phyloP scores from a whole-genome alignment of 1,284 basidiomycete genomes.

The Leccinum fuscescens region DNA sequence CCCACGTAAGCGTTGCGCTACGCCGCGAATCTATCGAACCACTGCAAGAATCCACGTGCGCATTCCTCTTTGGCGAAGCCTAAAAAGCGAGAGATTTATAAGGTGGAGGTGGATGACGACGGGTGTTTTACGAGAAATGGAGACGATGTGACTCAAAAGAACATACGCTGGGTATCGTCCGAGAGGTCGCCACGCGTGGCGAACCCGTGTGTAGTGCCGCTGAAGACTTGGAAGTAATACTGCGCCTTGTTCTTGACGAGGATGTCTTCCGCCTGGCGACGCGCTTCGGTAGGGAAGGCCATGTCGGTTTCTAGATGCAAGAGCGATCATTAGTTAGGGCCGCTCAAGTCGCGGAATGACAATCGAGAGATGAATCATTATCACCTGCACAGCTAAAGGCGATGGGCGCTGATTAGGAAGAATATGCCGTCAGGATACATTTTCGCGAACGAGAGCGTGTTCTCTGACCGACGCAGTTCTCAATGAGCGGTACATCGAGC shows the following conservation, averaged over 20 bases:
- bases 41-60: constrained; percentile 45
- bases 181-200: constrained; percentile 26
- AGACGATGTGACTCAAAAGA: neutral
- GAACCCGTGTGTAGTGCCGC: constrained; percentile 34
- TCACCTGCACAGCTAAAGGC: constrained; percentile 53
- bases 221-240: constrained; percentile 36
- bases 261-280: constrained; percentile 34
- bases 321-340: neutral
- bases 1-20: constrained; percentile 2
- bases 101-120: constrained; percentile 26
- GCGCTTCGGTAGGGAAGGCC: constrained; percentile 28
- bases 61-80: constrained; percentile 63
- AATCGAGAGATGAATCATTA: neutral
- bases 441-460: neutral
- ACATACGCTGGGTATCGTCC: constrained; percentile 31
- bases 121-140: constrained; percentile 5
- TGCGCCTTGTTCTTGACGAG: constrained; percentile 26
- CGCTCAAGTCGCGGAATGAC: neutral
- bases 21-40: constrained; percentile 47
- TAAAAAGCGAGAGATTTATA: constrained; percentile 21
- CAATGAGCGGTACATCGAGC: constrained; percentile 48
- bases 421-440: neutral
- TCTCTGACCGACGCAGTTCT: constrained; percentile 44
- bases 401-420: constrained; percentile 45
- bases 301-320: constrained; percentile 33